Base-by-base conservation (phyloP, 345 rosid species). In the Populus alba region DNA sequence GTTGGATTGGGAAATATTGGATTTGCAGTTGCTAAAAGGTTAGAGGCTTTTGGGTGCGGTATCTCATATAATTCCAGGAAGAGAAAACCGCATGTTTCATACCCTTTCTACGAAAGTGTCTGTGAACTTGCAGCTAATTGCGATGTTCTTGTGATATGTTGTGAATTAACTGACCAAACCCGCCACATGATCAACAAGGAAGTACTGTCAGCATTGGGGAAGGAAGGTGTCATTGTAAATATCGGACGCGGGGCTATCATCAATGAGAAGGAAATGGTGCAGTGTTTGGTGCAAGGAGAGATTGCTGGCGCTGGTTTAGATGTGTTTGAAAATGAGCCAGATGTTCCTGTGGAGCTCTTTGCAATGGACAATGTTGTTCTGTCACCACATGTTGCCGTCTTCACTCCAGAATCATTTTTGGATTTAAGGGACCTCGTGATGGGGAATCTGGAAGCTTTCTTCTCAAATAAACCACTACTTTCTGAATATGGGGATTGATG, bases 221-320 rank as follows among this genome's bases (percentile, higher is more conserved):
- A 70, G 59, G 62, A 61, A 27, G 83, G 82, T 3, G 55, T 80
- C 41, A 75, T 80, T 12, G 53, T 80, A 20, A 80, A 80, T 15
- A 47, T 80, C 8, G 83, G 79, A 16, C 79, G 79, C 1, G 79
- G 79, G 9, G 66, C 75, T 31, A 53, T 80, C 0, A 38, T 80
- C 25, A 71, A 80, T 65, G 79, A 80, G 79, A 25, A 75, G 59
- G 76, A 70, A 76, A 20, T 80, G 55, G 79, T 80, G 47, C 55
- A 39, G 61, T 75, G 66, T 66, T 37, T 80, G 79, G 68, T 66
- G 76, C 35, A 45, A 53, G 73, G 76, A 35, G 53, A 65, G 45
- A 63, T 76, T 53, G 75, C 71, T 8, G 83, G 83, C 16, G 83
- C 83, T 11, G 83, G 83, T 17, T 75, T 80, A 11, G 83, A 80